Conservation (phyloP, 2,329 filamentous ascomycete species). For the Akanthomyces muscarius region DNA sequence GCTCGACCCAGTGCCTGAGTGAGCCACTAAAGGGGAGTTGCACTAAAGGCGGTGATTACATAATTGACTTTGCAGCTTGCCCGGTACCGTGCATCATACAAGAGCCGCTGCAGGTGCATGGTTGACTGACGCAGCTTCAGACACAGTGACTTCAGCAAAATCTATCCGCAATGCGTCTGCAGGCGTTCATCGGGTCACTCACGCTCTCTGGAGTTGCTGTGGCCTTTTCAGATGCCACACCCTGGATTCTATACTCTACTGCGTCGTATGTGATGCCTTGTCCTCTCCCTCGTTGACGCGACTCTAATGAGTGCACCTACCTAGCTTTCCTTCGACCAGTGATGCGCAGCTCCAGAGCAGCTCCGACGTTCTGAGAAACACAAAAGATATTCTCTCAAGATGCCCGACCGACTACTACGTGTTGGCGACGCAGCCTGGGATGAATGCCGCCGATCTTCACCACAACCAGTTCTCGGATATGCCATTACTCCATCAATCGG, state of each 20-base stretch:
- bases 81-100: neutral
- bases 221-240: conserved; percentile 82
- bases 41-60: conserved; percentile 9
- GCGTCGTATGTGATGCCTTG: conserved; percentile 58
- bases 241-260: conserved; percentile 84
- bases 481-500: conserved; percentile 46
- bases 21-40: conserved; percentile 24
- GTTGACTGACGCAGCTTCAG: conserved; percentile 1
- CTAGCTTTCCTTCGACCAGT: conserved; percentile 29
- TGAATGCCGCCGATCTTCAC: conserved; percentile 65
- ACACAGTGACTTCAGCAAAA: conserved; percentile 21
- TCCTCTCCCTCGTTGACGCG: neutral
- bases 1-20: conserved; percentile 22
- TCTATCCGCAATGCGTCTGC: conserved; percentile 50
- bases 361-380: conserved; percentile 39
- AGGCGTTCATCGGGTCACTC: conserved; percentile 46
- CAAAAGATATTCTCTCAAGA: conserved; percentile 51
- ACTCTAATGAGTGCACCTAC: neutral
- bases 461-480: conserved; percentile 46
- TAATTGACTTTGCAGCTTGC: conserved; percentile 1
- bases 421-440: conserved; percentile 71
- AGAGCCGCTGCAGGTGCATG: neutral
- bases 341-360: conserved; percentile 47
- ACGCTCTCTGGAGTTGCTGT: conserved; percentile 55
- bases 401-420: conserved; percentile 77